Percentiles rank a stretch among this genome's conserved stretches.
Evolutionary conservation across 2,329 filamentous ascomycete genomes (phyloP).

Genomic region (Pseudogymnoascus sp.): DNA sequence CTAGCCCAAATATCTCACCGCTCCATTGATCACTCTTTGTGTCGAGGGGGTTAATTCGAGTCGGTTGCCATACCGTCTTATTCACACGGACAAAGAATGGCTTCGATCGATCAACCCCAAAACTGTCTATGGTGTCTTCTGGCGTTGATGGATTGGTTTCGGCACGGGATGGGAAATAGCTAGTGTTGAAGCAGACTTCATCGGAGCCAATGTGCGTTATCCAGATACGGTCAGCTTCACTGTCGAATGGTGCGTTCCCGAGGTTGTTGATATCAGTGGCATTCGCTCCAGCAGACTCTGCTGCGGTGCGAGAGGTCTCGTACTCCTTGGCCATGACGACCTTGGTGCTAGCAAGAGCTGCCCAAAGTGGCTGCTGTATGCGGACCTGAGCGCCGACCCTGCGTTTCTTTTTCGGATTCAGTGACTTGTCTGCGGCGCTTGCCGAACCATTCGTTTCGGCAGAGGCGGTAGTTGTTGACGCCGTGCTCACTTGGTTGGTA

Average conservation of each 20-base stretch:
- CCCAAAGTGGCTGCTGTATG: slow-evolving; percentile 87
- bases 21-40: slow-evolving; percentile 52
- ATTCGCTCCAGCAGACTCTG: slow-evolving; percentile 64
- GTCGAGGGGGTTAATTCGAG: slow-evolving; percentile 51
- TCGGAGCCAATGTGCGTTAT: slow-evolving; percentile 71
- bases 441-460: slow-evolving; percentile 34
- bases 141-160: slow-evolving; percentile 28
- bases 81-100: slow-evolving; percentile 75
- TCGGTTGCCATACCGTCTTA: slow-evolving; percentile 70
- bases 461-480: slow-evolving; percentile 42
- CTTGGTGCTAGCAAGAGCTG: slow-evolving; percentile 89
- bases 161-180: slow-evolving; percentile 41
- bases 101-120: slow-evolving; percentile 57
- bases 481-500: not conserved
- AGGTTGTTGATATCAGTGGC: slow-evolving; percentile 70
- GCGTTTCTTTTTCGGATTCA: slow-evolving; percentile 68
- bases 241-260: slow-evolving; percentile 64
- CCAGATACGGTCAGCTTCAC: slow-evolving; percentile 66
- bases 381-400: slow-evolving; percentile 87
- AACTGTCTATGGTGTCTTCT: not conserved
- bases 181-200: slow-evolving; percentile 68
- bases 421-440: slow-evolving; percentile 32
- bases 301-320: slow-evolving; percentile 68
- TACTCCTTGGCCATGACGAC: slow-evolving; percentile 92
- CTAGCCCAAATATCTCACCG: slow-evolving; percentile 60